Evolutionary conservation across 169 alveolate species (phyloP).

Genomic region (Cryptosporidium tyzzeri): DNA sequence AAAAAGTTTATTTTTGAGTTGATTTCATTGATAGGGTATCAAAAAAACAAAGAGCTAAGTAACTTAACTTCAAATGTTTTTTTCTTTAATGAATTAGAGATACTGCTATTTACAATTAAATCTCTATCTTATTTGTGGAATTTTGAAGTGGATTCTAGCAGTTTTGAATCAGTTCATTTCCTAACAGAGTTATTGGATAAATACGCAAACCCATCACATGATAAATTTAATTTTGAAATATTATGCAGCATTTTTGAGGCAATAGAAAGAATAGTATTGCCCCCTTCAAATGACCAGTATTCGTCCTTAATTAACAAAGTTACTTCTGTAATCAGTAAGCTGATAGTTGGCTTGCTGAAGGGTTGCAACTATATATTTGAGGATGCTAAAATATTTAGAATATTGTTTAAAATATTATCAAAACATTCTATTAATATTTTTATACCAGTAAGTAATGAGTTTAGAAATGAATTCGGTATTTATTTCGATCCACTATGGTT

Average conservation of each 20-base stretch:
- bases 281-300: neutral
- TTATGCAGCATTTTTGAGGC: conserved; percentile 13
- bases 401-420: conserved; percentile 35
- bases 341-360: neutral
- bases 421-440: conserved; percentile 28
- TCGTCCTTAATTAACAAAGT: neutral
- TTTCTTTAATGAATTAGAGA: conserved; percentile 18
- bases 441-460: neutral
- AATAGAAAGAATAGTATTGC: conserved; percentile 25
- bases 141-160: neutral
- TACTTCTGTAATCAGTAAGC: neutral
- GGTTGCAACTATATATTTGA: neutral
- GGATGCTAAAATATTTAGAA: neutral
- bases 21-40: neutral
- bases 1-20: conserved; percentile 40
- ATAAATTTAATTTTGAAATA: neutral
- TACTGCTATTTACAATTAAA: conserved; percentile 20
- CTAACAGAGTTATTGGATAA: conserved; percentile 27
- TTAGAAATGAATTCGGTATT: conserved; percentile 18
- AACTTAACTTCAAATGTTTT: conserved; percentile 2
- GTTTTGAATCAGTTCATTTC: conserved; percentile 1
- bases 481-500: conserved; percentile 42
- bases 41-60: neutral
- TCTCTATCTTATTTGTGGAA: conserved; percentile 57
- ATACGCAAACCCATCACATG: neutral